Conservation (phyloP, 2,329 filamentous ascomycete genomes). For the Aspergillus oerlinghausenensis region DNA sequence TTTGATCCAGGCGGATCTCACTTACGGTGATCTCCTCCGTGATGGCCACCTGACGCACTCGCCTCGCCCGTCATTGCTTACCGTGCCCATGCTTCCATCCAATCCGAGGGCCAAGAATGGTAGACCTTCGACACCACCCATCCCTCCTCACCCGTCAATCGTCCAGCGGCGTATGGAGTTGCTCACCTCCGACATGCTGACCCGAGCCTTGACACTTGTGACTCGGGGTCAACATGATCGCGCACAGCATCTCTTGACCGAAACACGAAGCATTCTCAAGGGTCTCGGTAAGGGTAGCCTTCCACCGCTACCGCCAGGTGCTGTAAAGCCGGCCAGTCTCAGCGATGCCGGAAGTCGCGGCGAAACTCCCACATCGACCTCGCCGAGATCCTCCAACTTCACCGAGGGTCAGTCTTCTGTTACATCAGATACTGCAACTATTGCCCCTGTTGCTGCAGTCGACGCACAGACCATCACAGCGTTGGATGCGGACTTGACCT, state of each 20-base stretch:
- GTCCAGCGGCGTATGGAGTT: constrained; percentile 97
- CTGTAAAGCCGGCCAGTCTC: constrained; percentile 41
- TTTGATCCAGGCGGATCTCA: constrained; percentile 88
- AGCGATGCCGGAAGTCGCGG: constrained; percentile 38
- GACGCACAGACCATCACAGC: constrained; percentile 77
- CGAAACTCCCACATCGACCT: constrained; percentile 35
- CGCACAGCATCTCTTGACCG: constrained; percentile 83
- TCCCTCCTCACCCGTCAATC: constrained; percentile 90
- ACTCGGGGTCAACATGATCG: constrained; percentile 89
- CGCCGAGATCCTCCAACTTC: constrained; percentile 34
- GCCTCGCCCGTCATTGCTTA: constrained; percentile 81
- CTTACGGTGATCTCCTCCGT: constrained; percentile 86
- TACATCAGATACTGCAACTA: constrained; percentile 42
- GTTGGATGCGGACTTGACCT: constrained; percentile 84
- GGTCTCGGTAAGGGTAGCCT: constrained; percentile 92
- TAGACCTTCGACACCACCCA: constrained; percentile 63
- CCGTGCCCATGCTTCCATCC: constrained; percentile 86
- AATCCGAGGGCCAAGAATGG: constrained; percentile 58
- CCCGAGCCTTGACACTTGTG: constrained; percentile 82
- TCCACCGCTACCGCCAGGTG: constrained; percentile 69
- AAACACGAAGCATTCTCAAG: constrained; percentile 92
- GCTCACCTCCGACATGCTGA: constrained; percentile 96
- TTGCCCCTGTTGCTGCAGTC: constrained; percentile 64
- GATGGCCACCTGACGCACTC: constrained; percentile 83
- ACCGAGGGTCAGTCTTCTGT: constrained; percentile 31